These are phyloP conservation scores for Eucommia ulmoides DNA, from an alignment of 257 asterid species.

Conservation along the genomic window DNA sequence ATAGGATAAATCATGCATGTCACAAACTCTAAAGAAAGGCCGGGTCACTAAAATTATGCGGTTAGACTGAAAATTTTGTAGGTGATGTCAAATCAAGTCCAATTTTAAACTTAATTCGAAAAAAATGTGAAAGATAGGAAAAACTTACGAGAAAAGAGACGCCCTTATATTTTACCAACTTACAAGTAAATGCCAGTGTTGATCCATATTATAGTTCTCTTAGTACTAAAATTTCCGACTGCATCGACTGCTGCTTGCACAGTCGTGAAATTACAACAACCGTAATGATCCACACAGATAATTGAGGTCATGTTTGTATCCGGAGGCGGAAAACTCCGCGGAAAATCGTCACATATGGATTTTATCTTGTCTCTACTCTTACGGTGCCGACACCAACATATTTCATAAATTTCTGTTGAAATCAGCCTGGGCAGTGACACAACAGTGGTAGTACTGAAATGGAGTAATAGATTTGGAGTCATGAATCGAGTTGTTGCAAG, in stretches of 20 bases:
- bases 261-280: slow-evolving; percentile 86
- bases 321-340: slow-evolving; percentile 51
- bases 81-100: too few species aligned
- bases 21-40: too few species aligned
- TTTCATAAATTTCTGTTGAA: neutral
- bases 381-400: slow-evolving; percentile 16
- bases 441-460: slow-evolving; percentile 14
- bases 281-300: slow-evolving; percentile 66
- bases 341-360: slow-evolving; percentile 54
- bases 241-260: slow-evolving; percentile 91
- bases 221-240: slow-evolving; percentile 34
- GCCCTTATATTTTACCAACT: too few species aligned
- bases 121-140: too few species aligned
- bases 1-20: too few species aligned
- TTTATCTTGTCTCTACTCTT: slow-evolving; percentile 12
- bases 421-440: neutral
- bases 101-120: too few species aligned
- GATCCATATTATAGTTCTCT: slow-evolving; percentile 68
- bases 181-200: slow-evolving; percentile 73
- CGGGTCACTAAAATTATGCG: too few species aligned
- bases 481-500: slow-evolving; percentile 28
- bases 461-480: slow-evolving; percentile 5
- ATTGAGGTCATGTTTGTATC: slow-evolving; percentile 48
- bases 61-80: too few species aligned
- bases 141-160: too few species aligned